These are phyloP conservation scores for Diaporthe aspalathi DNA, from an alignment of 2,329 filamentous ascomycete species.

Conservation along the genomic window DNA sequence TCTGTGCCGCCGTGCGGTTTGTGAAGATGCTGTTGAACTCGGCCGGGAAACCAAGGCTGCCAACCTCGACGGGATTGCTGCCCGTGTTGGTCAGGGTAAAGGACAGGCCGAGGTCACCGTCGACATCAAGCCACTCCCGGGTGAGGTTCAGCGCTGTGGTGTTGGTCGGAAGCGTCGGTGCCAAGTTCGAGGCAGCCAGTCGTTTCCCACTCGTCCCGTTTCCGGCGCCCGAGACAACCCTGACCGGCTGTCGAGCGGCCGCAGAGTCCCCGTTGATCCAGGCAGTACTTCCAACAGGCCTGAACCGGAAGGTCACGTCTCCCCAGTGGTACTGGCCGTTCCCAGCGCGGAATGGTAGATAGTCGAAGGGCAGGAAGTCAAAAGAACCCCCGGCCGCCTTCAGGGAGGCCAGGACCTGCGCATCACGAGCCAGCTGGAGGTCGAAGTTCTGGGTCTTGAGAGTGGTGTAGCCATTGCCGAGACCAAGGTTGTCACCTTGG, in stretches of 20 bases:
- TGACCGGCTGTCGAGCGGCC: constrained; percentile 51
- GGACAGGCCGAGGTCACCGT: constrained; percentile 61
- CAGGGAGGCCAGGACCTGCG: constrained; percentile 62
- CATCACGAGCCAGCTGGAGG: constrained; percentile 54
- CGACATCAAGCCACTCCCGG: constrained; percentile 62
- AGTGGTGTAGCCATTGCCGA: constrained; percentile 54
- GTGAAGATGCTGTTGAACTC: constrained; percentile 74
- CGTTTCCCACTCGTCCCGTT: constrained; percentile 40
- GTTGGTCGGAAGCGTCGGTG: constrained; percentile 53
- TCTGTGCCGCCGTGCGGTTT: constrained; percentile 58
- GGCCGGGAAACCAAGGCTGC: constrained; percentile 67
- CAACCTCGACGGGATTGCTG: constrained; percentile 59
- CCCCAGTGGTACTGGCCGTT: constrained; percentile 69
- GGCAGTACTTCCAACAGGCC: constrained; percentile 48
- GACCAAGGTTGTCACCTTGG: constrained; percentile 51
- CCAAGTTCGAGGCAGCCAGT: constrained; percentile 55
- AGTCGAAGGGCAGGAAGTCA: constrained; percentile 67
- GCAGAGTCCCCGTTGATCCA: constrained; percentile 64
- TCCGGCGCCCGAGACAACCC: constrained; percentile 42
- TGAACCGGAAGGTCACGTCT: constrained; percentile 67
- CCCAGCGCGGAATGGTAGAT: constrained; percentile 57
- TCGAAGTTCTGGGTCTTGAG: constrained; percentile 56
- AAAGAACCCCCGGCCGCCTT: constrained; percentile 55
- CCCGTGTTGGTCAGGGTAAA: constrained; percentile 63
- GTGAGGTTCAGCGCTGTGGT: constrained; percentile 56